Conservation (phyloP, 345 rosid genomes). For the Lepidium didymum region DNA sequence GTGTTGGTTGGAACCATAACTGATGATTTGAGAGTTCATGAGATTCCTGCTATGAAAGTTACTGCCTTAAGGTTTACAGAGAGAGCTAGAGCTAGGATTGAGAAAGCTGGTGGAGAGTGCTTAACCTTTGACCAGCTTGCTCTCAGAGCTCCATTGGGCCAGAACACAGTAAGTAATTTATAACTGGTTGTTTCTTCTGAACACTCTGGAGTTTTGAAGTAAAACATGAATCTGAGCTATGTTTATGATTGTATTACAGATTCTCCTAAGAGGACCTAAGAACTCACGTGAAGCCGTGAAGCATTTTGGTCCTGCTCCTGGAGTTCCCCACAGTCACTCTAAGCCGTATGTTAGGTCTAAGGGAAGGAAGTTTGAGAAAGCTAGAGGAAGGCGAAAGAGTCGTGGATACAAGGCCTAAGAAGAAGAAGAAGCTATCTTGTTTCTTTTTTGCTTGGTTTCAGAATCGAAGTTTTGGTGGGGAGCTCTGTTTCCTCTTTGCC, state of each 20-base stretch:
- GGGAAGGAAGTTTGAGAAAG: constrained; percentile 89
- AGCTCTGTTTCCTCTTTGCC: constrained; percentile 4
- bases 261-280: constrained; percentile 90
- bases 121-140: constrained; percentile 92
- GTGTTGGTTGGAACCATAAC: constrained; percentile 81
- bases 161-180: constrained; percentile 60
- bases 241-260: constrained; percentile 26
- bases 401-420: constrained; percentile 60
- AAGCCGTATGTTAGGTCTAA: constrained; percentile 73
- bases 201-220: neutral
- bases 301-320: constrained; percentile 95
- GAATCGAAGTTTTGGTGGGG: constrained; percentile 33
- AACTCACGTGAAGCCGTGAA: constrained; percentile 89
- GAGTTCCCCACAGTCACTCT: constrained; percentile 86
- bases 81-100: constrained; percentile 87
- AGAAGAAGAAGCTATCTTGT: neutral
- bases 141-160: constrained; percentile 84
- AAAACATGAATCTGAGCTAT: neutral
- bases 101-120: constrained; percentile 96
- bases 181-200: neutral
- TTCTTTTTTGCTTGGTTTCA: constrained; percentile 8
- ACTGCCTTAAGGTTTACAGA: constrained; percentile 86
- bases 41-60: constrained; percentile 71
- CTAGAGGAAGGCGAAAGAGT: constrained; percentile 82
- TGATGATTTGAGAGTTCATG: constrained; percentile 75